Conservation (phyloP, 768 basidiomycete genomes). For the Lactarius akahatsu region DNA sequence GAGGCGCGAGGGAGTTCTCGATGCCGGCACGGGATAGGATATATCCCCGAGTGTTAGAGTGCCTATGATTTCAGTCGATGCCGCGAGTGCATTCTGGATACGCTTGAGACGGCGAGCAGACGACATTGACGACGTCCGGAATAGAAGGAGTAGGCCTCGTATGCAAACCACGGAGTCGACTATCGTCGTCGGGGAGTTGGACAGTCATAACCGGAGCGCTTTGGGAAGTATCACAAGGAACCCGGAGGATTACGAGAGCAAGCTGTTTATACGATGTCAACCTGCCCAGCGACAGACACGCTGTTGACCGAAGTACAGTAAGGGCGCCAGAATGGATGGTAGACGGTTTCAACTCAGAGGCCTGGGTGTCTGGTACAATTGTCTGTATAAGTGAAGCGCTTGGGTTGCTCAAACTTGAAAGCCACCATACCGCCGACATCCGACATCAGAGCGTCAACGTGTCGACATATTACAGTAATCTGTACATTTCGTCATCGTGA, state of each 20-base stretch:
- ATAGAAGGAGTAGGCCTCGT: not conserved
- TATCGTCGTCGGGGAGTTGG: not conserved
- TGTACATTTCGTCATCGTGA: no score
- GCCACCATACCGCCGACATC: no score
- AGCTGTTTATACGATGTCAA: not conserved
- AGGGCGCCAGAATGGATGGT: no score
- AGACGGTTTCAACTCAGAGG: no score
- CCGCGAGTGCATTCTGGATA: constrained; percentile 46
- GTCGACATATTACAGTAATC: no score
- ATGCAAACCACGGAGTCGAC: not conserved
- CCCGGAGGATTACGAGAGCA: not conserved
- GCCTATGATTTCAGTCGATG: constrained; percentile 46
- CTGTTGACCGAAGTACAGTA: no score
- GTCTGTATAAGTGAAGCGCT: no score
- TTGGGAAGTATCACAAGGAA: not conserved
- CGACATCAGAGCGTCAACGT: no score
- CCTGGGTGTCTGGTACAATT: no score
- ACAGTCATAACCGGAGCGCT: not conserved
- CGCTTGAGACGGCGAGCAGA: constrained; percentile 47
- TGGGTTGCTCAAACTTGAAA: no score
- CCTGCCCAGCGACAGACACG: no score
- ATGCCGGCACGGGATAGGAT: constrained; percentile 51
- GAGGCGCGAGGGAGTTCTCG: constrained; percentile 50
- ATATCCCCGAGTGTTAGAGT: constrained; percentile 58
- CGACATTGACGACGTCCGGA: not conserved